phyloP scores from a whole-genome alignment of 78 protist genomes.

The Creolimax fragrantissima region DNA sequence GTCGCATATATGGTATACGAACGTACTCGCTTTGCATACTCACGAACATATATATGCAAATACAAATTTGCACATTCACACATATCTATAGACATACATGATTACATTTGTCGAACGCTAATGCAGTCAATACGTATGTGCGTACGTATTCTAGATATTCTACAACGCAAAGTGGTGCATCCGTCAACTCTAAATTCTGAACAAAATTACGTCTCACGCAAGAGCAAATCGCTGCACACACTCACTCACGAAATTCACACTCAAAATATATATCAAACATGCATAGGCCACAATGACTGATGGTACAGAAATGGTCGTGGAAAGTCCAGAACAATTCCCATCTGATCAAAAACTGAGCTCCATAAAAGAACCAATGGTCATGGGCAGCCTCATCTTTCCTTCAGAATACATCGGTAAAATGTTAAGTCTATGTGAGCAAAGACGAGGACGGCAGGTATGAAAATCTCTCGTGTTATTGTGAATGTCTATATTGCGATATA shows the following conservation, averaged over 20 bases:
- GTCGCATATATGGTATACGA: conserved; percentile 55
- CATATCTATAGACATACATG: background rate
- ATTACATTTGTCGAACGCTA: too few species aligned
- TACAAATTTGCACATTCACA: background rate
- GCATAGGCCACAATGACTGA: background rate
- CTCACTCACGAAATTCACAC: background rate
- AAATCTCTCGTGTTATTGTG: too few species aligned
- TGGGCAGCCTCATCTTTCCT: conserved; percentile 49
- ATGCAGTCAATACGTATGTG: background rate
- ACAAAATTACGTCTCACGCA: background rate
- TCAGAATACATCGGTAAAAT: conserved; percentile 49
- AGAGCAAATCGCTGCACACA: background rate
- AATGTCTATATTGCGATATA: too few species aligned
- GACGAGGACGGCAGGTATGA: conserved; percentile 22
- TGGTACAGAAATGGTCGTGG: background rate
- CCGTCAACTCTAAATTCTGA: too few species aligned
- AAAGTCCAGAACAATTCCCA: conserved; percentile 2
- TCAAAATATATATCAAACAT: background rate
- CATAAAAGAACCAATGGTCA: conserved; percentile 53
- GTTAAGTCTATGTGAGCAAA: conserved; percentile 34
- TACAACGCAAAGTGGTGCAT: background rate
- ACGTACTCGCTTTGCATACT: background rate
- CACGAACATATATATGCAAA: background rate
- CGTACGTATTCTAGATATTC: background rate
- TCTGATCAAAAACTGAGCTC: background rate